These are phyloP conservation scores for Solanum piurae DNA, from an alignment of 257 asterid genomes.

Conservation along the genomic window DNA sequence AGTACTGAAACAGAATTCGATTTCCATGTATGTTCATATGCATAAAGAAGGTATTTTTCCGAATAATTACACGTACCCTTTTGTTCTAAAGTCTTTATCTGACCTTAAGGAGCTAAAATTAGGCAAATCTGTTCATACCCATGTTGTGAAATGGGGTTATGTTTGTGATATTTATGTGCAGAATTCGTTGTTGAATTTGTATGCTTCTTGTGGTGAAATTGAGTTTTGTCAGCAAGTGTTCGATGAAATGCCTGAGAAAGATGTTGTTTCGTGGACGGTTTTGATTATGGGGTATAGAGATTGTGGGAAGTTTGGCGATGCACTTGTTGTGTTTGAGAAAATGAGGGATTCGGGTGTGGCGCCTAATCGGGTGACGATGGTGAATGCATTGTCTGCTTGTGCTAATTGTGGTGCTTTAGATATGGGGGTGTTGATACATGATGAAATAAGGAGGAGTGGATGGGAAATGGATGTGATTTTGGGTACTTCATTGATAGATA, in stretches of 20 bases:
- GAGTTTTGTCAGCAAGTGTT: conserved; percentile 37
- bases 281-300: conserved; percentile 50
- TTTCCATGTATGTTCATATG: conserved; percentile 39
- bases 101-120: conserved; percentile 25
- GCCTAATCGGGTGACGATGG: conserved; percentile 67
- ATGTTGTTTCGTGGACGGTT: conserved; percentile 77
- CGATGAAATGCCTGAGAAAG: conserved; percentile 65
- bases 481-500: conserved; percentile 62
- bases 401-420: conserved; percentile 44
- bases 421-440: conserved; percentile 48
- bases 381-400: conserved; percentile 61
- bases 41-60: conserved; percentile 13
- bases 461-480: conserved; percentile 66
- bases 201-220: conserved; percentile 40
- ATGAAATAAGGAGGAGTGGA: conserved; percentile 23
- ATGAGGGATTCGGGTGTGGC: conserved; percentile 45
- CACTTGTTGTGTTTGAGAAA: conserved; percentile 36
- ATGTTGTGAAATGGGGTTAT: conserved; percentile 31
- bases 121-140: conserved; percentile 44
- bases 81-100: conserved; percentile 47
- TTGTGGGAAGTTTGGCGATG: conserved; percentile 34
- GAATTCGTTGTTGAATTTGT: conserved; percentile 48
- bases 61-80: conserved; percentile 54
- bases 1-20: conserved; percentile 7
- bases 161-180: conserved; percentile 45